These are phyloP conservation scores for Bigelowiella natans DNA, from an alignment of 78 protist species.

Conservation along the genomic window DNA sequence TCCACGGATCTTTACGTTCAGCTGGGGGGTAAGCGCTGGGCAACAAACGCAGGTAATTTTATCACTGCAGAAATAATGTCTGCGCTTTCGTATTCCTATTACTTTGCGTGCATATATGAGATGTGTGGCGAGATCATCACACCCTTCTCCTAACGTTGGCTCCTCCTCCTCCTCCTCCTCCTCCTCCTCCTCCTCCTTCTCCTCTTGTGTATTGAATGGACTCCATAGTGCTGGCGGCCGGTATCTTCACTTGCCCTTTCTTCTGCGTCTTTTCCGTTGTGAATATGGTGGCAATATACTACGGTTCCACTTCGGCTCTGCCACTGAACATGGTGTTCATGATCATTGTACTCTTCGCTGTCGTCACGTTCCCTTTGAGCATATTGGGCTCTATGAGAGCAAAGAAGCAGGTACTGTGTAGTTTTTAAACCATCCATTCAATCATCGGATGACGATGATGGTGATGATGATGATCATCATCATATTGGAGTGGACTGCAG, in stretches of 20 bases:
- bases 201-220: conserved; percentile 64
- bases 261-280: conserved; percentile 56
- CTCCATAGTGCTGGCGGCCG: conserved; percentile 64
- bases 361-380: conserved; percentile 28
- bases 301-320: conserved; percentile 54
- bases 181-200: neutral
- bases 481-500: too few relatives aligned
- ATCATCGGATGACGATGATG: too few relatives aligned
- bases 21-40: neutral
- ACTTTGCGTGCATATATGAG: too few relatives aligned
- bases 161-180: neutral
- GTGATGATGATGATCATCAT: too few relatives aligned
- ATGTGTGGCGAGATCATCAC: too few relatives aligned
- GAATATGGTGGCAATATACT: conserved; percentile 53
- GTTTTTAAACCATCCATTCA: too few relatives aligned
- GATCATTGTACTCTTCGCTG: conserved; percentile 56
- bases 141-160: neutral
- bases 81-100: too few relatives aligned
- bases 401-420: neutral
- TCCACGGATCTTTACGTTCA: conserved; percentile 34
- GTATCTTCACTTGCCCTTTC: conserved; percentile 62
- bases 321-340: conserved; percentile 67
- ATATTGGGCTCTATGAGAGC: neutral
- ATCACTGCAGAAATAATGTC: too few relatives aligned
- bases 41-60: conserved; percentile 11